Base-by-base conservation (phyloP, 2,329 filamentous ascomycete genomes). In the Monosporascus sp. region DNA sequence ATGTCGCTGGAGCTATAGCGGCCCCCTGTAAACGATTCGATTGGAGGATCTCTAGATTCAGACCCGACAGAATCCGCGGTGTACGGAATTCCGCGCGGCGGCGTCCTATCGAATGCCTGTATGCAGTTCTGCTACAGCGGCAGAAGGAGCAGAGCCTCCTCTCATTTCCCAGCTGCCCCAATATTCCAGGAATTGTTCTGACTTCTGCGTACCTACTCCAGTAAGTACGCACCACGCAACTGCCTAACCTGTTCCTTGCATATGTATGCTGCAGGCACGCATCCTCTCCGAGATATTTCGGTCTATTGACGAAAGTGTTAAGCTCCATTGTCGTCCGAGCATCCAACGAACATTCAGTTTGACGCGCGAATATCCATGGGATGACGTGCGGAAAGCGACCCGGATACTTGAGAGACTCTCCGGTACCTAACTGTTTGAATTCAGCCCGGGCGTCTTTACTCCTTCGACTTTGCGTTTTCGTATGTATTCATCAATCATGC, bases 401-500 rank as follows among this genome's bases (percentile, higher is more conserved):
- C 31, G 31, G 14, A 3, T 34, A 34, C 27, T 34, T 31, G 27
- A 14, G 27, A 31, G 9, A 31, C 9, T 31, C 9, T 31, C 9
- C 27, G 27, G 27, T 31, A 7, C 9, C 27, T 31, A 31, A 31
- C 14, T 9, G 4, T 24, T 14, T n/a, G n/a, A 16, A 45, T 47
- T 47, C 44, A 47, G 22, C 8, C 44, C 44, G 14, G 49, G 31
- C 51, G 26, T 48, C 48, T 51, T 19, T 52, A 49, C 56, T 60
- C 56, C 56, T 52, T 58, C 56, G 54, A 58, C 55, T 52, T 49
- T 50, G 40, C 50, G 41, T 52, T 45, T 54, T 46, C 17, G 43
- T 24, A 11, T 19, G 43, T 27, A n/a, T 46, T 17, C 24, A 46
- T 22, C 20, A 17, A 14, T 46, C 43, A 46, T 46, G 43, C 43